These are phyloP conservation scores for Acaromyces ingoldii DNA, from an alignment of 1,284 basidiomycete species.

Conservation along the genomic window DNA sequence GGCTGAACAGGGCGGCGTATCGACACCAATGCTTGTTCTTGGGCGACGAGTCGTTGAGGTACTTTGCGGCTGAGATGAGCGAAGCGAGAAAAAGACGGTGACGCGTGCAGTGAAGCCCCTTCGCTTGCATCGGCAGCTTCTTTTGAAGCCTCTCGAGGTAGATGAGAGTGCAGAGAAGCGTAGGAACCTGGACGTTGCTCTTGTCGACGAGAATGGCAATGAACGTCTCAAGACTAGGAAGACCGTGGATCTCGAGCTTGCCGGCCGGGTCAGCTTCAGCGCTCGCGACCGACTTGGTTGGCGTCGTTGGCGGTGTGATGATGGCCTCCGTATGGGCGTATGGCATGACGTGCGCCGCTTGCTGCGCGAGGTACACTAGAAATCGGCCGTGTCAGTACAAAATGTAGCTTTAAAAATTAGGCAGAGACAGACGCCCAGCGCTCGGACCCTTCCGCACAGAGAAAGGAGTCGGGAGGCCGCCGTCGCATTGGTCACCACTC, in stretches of 20 bases:
- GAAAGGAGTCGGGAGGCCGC: too few species aligned
- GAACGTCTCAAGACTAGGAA: constrained; percentile 80
- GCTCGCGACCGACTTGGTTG: constrained; percentile 33
- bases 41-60: constrained; percentile 80
- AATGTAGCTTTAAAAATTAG: background rate
- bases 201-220: constrained; percentile 76
- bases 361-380: constrained; percentile 44
- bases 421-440: background rate
- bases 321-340: background rate
- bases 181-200: constrained; percentile 86
- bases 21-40: constrained; percentile 76
- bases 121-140: constrained; percentile 74
- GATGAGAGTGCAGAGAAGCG: constrained; percentile 83
- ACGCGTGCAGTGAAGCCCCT: constrained; percentile 85
- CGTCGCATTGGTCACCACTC: too few species aligned
- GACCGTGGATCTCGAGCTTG: constrained; percentile 53
- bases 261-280: constrained; percentile 41
- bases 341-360: constrained; percentile 42
- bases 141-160: constrained; percentile 82
- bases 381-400: background rate
- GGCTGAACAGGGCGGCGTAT: constrained; percentile 67
- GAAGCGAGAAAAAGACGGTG: constrained; percentile 93
- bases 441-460: too few species aligned
- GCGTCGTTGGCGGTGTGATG: constrained; percentile 43
- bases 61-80: constrained; percentile 93